Conservation (phyloP, 192 early-diverging fungal genomes). For the Cladochytrium replicatum region DNA sequence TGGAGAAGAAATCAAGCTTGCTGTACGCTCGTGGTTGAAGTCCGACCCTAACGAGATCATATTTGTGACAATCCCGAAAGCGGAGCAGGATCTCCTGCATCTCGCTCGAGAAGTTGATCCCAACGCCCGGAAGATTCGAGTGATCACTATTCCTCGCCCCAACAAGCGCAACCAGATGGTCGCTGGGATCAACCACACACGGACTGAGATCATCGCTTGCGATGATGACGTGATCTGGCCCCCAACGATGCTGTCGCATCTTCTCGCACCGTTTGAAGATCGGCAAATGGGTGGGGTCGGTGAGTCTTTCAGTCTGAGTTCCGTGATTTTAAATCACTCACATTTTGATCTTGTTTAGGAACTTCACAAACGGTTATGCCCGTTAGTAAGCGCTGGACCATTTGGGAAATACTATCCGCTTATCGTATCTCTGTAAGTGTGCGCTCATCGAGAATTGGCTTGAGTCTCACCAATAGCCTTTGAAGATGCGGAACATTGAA, state of each 20-base stretch:
- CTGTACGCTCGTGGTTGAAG: slow-evolving; percentile 51
- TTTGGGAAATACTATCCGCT: slow-evolving; percentile 64
- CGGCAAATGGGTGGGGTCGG: slow-evolving; percentile 59
- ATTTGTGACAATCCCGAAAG: slow-evolving; percentile 49
- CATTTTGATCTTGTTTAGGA: slow-evolving; percentile 16
- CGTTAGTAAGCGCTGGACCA: slow-evolving; percentile 45
- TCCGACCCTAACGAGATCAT: slow-evolving; percentile 59
- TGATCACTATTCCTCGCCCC: slow-evolving; percentile 47
- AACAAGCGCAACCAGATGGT: slow-evolving; percentile 67
- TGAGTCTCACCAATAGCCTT: too few relatives aligned
- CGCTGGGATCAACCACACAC: slow-evolving; percentile 51
- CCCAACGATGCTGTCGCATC: slow-evolving; percentile 46
- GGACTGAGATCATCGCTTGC: slow-evolving; percentile 55
- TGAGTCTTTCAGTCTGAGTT: slow-evolving; percentile 8
- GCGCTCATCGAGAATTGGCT: too few relatives aligned
- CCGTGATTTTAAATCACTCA: slow-evolving; percentile 1
- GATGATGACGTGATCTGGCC: slow-evolving; percentile 66
- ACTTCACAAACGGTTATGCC: slow-evolving; percentile 54
- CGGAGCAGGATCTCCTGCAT: slow-evolving; percentile 29
- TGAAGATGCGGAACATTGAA: slow-evolving; percentile 59
- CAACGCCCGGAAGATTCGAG: slow-evolving; percentile 22
- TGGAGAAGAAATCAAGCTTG: slow-evolving; percentile 61
- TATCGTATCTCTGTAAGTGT: slow-evolving; percentile 46
- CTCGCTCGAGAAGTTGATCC: slow-evolving; percentile 53
- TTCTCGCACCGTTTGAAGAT: slow-evolving; percentile 64